Evolutionary conservation across 306 rosid species (phyloP), one percentile per base, ranked within the genome.

Genomic region (Sindora glabra): DNA sequence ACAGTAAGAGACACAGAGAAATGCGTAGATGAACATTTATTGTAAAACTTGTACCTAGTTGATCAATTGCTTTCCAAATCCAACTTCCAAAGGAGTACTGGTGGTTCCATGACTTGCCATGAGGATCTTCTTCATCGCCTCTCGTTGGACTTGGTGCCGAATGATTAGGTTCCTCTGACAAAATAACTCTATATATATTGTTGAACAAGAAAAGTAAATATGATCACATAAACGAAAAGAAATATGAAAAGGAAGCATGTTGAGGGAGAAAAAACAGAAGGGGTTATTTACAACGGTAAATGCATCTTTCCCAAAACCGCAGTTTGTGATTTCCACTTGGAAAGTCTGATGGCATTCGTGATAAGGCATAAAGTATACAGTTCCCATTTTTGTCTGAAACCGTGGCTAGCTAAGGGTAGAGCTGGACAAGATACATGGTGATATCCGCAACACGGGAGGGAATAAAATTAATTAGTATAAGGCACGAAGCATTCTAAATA

Each of bases 241-340:
- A 18, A 46, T 30, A 51, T 45, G 60, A 52, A 21, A 63, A 69
- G 46, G 59, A 48, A 54, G 67, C 41, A 36, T 68, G 36, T 42
- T 27, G 17, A 40, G 24, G 36, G n/a, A n/a, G n/a, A 44, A 2
- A 53, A 23, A 14, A 36, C 59, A 25, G 19, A 39, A 24, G 33
- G 11, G 14, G 49, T 27, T 46, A 24, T 58, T 66, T 38, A 74
- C 84, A 37, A 1, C 45, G 56, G 73, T 83, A 79, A 60, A 83
- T 59, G 71, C 42, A 68, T 37, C 75, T 77, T 61, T 30, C 59
- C 79, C 68, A 74, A 48, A 74, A 18, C 29, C 81, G 75, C 64
- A 83, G 64, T 38, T 68, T 77, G n/a, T n/a, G n/a, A 24, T 55
- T 64, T 61, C 79, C 83, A 79, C 86, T 71, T 11, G 68, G 81